Conservation (phyloP, 2,329 filamentous ascomycete genomes). For the Torrubiellomyces zombiae region DNA sequence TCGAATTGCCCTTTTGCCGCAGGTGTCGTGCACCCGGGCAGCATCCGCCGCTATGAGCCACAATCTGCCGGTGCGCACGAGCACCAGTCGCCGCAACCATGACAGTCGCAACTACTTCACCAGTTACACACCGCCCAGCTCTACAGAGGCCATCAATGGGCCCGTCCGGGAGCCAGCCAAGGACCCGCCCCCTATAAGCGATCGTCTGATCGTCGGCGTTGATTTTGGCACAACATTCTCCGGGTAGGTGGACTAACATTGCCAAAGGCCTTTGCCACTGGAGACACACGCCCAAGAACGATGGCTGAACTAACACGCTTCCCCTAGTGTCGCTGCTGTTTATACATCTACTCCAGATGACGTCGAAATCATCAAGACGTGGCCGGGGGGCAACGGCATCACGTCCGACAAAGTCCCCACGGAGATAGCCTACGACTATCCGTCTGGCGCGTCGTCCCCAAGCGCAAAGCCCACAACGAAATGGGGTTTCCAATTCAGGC, state of each 20-base stretch:
- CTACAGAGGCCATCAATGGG: slow-evolving; percentile 45
- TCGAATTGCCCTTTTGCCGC: too few species aligned
- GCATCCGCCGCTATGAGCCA: slow-evolving; percentile 24
- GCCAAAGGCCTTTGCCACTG: too few species aligned
- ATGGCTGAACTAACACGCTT: slow-evolving; percentile 1
- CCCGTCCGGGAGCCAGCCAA: slow-evolving; percentile 38
- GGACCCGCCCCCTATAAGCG: slow-evolving; percentile 34
- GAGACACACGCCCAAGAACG: too few species aligned
- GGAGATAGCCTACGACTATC: slow-evolving; percentile 48
- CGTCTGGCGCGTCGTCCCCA: slow-evolving; percentile 10
- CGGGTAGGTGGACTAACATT: slow-evolving; percentile 50
- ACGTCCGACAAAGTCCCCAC: slow-evolving; percentile 80
- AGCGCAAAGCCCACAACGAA: slow-evolving; percentile 35
- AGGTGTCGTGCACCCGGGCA: too few species aligned
- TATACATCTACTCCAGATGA: slow-evolving; percentile 65
- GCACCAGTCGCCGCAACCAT: slow-evolving; percentile 30
- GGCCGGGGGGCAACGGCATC: slow-evolving; percentile 71
- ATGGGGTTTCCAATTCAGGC: slow-evolving; percentile 75
- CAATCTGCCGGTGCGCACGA: slow-evolving; percentile 32
- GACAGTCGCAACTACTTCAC: slow-evolving; percentile 41
- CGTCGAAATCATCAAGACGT: slow-evolving; percentile 69
- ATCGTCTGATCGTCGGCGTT: slow-evolving; percentile 59
- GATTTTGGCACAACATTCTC: slow-evolving; percentile 80
- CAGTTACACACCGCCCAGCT: slow-evolving; percentile 35
- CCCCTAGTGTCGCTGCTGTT: slow-evolving; percentile 51